phyloP scores from a whole-genome alignment of 2,329 filamentous ascomycete genomes.

The Verticillium longisporum region DNA sequence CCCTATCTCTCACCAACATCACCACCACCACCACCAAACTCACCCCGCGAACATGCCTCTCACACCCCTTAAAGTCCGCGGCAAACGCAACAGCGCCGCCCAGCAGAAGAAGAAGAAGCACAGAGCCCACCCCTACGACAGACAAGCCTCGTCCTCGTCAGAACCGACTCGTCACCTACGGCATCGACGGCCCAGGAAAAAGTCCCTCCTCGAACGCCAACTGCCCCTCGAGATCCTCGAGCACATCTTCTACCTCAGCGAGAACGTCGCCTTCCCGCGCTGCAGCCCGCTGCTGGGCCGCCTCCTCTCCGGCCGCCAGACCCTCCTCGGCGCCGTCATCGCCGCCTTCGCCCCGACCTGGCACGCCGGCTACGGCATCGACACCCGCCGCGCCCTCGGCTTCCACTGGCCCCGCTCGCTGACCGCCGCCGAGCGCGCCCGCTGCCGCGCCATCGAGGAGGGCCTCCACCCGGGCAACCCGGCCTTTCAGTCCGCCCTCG shows the following conservation, averaged over 20 bases:
- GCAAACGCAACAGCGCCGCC: constrained; percentile 29
- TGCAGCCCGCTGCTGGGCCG: constrained; percentile 36
- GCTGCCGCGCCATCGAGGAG: background rate
- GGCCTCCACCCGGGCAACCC: constrained; percentile 26
- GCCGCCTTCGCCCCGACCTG: constrained; percentile 29
- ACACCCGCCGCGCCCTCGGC: background rate
- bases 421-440: background rate
- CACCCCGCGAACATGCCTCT: constrained; percentile 32
- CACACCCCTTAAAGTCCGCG: constrained; percentile 40
- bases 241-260: constrained; percentile 41
- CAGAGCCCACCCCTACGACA: constrained; percentile 3
- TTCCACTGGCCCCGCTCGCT: background rate
- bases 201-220: constrained; percentile 19
- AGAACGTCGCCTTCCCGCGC: constrained; percentile 39
- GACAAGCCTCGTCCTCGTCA: background rate
- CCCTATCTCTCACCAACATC: background rate
- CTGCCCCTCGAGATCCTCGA: constrained; percentile 49
- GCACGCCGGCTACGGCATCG: constrained; percentile 28
- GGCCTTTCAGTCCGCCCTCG: constrained; percentile 36
- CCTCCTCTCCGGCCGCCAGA: constrained; percentile 34
- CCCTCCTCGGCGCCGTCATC: constrained; percentile 28
- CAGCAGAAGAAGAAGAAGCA: background rate
- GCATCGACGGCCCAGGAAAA: constrained; percentile 1
- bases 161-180: background rate
- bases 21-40: too few relatives aligned